phyloP scores from a whole-genome alignment of 129 eudicot species.

The Calendula officinalis region DNA sequence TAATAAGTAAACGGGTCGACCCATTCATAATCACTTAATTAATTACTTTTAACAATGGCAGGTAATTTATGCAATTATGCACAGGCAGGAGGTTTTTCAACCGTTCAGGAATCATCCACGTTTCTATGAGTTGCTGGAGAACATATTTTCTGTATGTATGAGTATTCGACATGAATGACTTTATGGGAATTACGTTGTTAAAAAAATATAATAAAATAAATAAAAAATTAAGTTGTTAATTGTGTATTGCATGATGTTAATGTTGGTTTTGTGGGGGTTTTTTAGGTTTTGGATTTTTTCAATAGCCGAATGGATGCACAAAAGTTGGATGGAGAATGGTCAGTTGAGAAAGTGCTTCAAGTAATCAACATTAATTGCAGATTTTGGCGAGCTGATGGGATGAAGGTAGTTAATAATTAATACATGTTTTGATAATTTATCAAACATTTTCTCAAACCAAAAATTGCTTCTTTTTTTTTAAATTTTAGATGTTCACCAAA shows the following conservation, averaged over 20 bases:
- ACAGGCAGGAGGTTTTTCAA: conserved; percentile 94
- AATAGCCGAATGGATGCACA: conserved; percentile 93
- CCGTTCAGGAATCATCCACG: conserved; percentile 97
- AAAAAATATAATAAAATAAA: no score
- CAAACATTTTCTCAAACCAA: neutral
- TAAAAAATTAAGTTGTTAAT: no score
- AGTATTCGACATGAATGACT: neutral
- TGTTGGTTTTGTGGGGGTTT: neutral
- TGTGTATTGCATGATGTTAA: conserved; percentile 17
- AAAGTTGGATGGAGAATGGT: conserved; percentile 77
- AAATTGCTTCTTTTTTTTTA: neutral
- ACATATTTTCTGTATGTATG: conserved; percentile 77
- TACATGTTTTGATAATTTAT: no score
- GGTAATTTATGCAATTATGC: conserved; percentile 98
- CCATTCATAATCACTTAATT: no score
- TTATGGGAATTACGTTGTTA: conserved; percentile 11
- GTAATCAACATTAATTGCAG: conserved; percentile 70
- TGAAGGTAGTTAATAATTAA: conserved; percentile 56
- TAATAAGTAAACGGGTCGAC: neutral
- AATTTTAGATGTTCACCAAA: conserved; percentile 73
- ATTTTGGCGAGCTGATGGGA: conserved; percentile 98
- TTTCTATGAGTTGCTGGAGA: conserved; percentile 89
- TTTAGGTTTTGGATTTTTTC: conserved; percentile 81
- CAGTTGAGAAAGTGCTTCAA: conserved; percentile 93
- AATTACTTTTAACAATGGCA: conserved; percentile 17